A percentile compares a stretch with the other conserved stretches of the same genome.
These are phyloP conservation scores for Stemphylium lycopersici DNA, from an alignment of 2,329 filamentous ascomycete genomes.

Conservation along the genomic window DNA sequence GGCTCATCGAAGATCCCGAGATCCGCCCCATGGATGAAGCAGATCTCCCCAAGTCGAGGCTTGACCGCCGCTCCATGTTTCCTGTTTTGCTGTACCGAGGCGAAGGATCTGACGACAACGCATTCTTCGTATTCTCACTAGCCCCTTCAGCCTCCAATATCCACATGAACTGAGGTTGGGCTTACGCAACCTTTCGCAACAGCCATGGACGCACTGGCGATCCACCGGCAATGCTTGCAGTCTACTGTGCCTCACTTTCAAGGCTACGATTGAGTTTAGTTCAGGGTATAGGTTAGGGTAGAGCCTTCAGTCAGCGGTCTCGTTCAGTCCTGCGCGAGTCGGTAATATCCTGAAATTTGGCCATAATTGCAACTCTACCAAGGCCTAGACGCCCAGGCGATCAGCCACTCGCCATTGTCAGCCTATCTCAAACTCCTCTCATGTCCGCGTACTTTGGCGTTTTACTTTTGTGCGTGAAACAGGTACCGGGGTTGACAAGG, in stretches of 20 bases:
- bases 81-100: conserved; percentile 1
- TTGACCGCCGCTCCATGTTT: conserved; percentile 3
- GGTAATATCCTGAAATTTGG: background rate
- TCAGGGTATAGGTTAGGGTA: no score
- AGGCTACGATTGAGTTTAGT: no score
- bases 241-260: no score
- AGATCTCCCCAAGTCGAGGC: background rate
- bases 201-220: background rate
- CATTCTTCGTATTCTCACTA: conserved; percentile 6
- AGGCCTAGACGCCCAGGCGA: conserved; percentile 4
- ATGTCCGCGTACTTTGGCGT: conserved; percentile 11
- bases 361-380: background rate
- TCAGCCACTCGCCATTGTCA: conserved; percentile 18
- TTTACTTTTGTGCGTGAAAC: conserved; percentile 27
- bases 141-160: background rate
- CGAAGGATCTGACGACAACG: conserved; percentile 10
- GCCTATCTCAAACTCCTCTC: conserved; percentile 13
- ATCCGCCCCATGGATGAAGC: conserved; percentile 2
- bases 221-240: background rate
- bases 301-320: no score
- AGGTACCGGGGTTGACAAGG: conserved; percentile 21
- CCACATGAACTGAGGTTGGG: background rate
- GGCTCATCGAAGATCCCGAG: conserved; percentile 1
- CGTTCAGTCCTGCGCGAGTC: background rate
- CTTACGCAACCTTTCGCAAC: conserved; percentile 5